Evolutionary conservation across 192 early-diverging fungal genomes (phyloP).

Genomic region (Backusella tuberculispora): DNA sequence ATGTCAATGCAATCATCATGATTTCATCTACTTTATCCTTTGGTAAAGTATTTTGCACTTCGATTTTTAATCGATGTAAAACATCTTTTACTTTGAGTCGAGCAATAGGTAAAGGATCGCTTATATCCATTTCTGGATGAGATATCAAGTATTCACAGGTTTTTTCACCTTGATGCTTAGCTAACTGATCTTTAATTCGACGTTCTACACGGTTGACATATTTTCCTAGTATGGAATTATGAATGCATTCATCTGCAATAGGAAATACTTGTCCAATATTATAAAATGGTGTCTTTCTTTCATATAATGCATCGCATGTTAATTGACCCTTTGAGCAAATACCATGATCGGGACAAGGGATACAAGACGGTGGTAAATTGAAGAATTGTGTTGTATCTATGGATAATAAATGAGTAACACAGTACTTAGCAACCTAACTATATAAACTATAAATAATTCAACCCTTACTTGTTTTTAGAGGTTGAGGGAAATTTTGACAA

Average conservation of each 20-base stretch:
- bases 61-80: background rate
- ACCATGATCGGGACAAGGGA: conserved; percentile 14
- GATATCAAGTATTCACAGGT: background rate
- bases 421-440: background rate
- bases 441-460: background rate
- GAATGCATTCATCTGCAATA: conserved; percentile 18
- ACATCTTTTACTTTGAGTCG: background rate
- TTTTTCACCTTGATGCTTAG: background rate
- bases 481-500: conserved; percentile 2
- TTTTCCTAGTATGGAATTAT: conserved; percentile 7
- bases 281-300: background rate
- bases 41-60: background rate
- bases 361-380: background rate
- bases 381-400: background rate
- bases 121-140: background rate
- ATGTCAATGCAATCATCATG: conserved; percentile 11
- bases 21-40: conserved; percentile 11
- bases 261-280: background rate
- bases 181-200: conserved; percentile 8
- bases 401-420: background rate
- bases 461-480: conserved; percentile 15
- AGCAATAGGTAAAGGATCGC: background rate
- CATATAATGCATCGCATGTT: conserved; percentile 7
- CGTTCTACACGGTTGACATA: conserved; percentile 8
- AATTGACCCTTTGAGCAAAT: conserved; percentile 15